Base-by-base conservation (phyloP, 2,329 filamentous ascomycete genomes). In the Volutella citrinella region DNA sequence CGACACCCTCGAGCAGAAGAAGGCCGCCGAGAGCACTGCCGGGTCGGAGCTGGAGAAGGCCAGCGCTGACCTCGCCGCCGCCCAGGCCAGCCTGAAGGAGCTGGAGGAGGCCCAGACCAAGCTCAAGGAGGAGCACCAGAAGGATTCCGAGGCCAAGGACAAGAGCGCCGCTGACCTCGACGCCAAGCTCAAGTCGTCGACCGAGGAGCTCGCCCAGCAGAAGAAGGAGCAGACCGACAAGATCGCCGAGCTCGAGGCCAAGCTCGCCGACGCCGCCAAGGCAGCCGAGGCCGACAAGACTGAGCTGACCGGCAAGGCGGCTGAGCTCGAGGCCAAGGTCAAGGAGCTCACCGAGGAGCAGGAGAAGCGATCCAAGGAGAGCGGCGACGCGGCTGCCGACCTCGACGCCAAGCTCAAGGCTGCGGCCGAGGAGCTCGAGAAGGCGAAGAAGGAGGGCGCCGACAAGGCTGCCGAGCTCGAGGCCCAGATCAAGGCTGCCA, bases 371-470 rank as follows among this genome's bases (percentile, higher is more conserved):
- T 36, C 43, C 19, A 38, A 46, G 16, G 49, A 55, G 34, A 36
- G 38, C 12, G n/a, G n/a, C n/a, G n/a, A n/a, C n/a, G n/a, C n/a
- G n/a, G n/a, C n/a, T n/a, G n/a, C n/a, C n/a, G 50, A 49, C 43
- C 42, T 60, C n/a, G 39, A 48, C 25, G 40, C 45, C 33, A 51
- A 49, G 44, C 42, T 60, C 5, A 45, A 54, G 36, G 38, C 46
- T 11, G 38, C 42, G 8, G 37, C 51, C 12, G 52, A 42, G 6
- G 54, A 58, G 32, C 43, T 36, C 4, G 47, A 52, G 23, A 28
- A 43, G 24, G 34, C 53, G 15, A 48, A 57, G 50, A 48, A 40
- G 32, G 19, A 30, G n/a, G 22, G 25, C 29, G 33, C 32, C 13
- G 32, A 36, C 24, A 19, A 38, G 24, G 14, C 20, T 10, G 34